Base-by-base conservation (phyloP, 2,329 filamentous ascomycete genomes). In the Domatiomyces globalis region DNA sequence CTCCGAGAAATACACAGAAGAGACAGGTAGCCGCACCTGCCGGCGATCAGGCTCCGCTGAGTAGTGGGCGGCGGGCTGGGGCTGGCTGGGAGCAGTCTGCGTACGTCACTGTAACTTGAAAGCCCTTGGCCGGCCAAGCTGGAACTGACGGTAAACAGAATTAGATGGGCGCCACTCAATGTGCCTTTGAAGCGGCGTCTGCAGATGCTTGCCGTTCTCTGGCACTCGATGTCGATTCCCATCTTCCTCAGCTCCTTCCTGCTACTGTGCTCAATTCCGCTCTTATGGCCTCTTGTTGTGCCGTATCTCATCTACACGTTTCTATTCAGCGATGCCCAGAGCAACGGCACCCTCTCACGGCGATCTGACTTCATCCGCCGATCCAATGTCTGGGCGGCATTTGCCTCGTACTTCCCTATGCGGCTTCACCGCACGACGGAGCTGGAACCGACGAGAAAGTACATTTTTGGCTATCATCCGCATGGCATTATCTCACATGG, bases 401-500 rank as follows among this genome's bases (percentile, higher is more conserved):
- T 95, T 64, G 88, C 86, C 22, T 85, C 81, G 15, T 98, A 96
- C 71, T 98, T 94, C 64, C 92, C 92, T 3, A 87, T 88, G 46
- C 79, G 78, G 51, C 76, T 98, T 42, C 88, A 96, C 71, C 87
- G 92, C 58, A 92, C 87, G 3, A 78, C 84, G 58, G 76, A 83
- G 51, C 78, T 98, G 5, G 78, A 85, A 19, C 78, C 87, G 0
- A 87, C 84, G 1, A 77, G 88, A 56, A 95, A 94, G 68, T 98
- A 96, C 70, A 88, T 98, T 56, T 88, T 98, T 62, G 90, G 90
- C 45, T 96, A 96, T 67, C 92, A 96, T 62, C 92, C 92, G 0
- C 92, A 98, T 64, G 90, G 92, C 20, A 96, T 98, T 67, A 95
- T 98, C 63, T 92, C 85, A 4, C 87, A 95, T 61, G 92, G 90